Conservation (phyloP, 176 grass and related monocot genomes). For the Thinopyrum elongatum region DNA sequence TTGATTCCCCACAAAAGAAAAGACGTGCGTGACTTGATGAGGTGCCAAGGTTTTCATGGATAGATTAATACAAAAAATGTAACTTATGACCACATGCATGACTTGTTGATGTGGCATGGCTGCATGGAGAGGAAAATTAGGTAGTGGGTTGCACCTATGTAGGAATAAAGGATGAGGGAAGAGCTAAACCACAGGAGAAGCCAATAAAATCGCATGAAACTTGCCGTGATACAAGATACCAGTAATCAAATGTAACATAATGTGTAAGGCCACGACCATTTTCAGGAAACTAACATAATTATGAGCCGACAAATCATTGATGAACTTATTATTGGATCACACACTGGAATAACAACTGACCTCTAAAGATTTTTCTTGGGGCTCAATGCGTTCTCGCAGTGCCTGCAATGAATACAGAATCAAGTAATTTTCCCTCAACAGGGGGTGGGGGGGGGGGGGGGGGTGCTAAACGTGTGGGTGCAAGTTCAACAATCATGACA, state of each 20-base stretch:
- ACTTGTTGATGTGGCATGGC: no score
- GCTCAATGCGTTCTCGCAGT: conserved; percentile 43
- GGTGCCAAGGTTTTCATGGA: no score
- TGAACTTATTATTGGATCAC: background rate
- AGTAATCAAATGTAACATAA: background rate
- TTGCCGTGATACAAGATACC: background rate
- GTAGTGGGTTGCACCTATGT: no score
- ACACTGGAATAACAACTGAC: conserved; percentile 30
- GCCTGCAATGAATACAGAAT: conserved; percentile 38
- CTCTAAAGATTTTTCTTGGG: conserved; percentile 61
- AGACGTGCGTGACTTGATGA: no score
- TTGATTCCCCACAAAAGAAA: no score
- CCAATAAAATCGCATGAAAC: background rate
- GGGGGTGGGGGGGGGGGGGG: background rate
- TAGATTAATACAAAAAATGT: no score
- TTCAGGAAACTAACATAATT: background rate
- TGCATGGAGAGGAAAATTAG: no score
- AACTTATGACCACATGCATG: no score
- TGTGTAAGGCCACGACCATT: background rate
- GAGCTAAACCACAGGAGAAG: background rate
- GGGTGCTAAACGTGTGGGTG: background rate
- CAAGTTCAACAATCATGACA: conserved; percentile 37
- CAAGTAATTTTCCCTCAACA: conserved; percentile 9
- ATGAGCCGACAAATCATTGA: background rate
- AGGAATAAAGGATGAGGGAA: background rate